Evolutionary conservation across 805 yeast species (phyloP).

Genomic region (Vanderwaltozyma tropicalis): DNA sequence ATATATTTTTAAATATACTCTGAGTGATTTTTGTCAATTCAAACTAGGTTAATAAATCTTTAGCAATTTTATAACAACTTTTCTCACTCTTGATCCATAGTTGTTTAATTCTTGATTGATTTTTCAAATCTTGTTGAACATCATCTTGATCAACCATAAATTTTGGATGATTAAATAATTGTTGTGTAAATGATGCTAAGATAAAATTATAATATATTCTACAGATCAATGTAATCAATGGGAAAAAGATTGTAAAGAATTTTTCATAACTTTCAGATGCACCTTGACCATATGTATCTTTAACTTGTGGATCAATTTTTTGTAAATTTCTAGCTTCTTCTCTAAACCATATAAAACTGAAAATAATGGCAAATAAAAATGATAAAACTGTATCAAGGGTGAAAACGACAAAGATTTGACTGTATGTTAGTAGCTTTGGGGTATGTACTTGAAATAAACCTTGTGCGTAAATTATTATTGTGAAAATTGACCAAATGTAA

Average conservation of each 20-base stretch:
- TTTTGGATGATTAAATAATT: constrained; percentile 40
- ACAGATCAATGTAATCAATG: constrained; percentile 36
- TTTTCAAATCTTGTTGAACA: constrained; percentile 29
- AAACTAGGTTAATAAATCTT: constrained; percentile 10
- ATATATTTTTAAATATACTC: not conserved
- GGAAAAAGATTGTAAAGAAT: constrained; percentile 43
- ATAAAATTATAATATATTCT: constrained; percentile 54
- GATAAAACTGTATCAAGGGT: constrained; percentile 58
- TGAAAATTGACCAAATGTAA: constrained; percentile 52
- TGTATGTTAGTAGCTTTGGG: constrained; percentile 49
- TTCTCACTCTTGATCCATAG: constrained; percentile 25
- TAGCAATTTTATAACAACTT: constrained; percentile 24
- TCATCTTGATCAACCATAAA: constrained; percentile 31
- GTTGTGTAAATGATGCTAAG: constrained; percentile 48
- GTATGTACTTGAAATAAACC: constrained; percentile 44
- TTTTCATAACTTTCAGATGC: constrained; percentile 53
- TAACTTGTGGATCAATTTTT: not conserved
- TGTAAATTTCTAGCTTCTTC: constrained; percentile 28
- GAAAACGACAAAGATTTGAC: constrained; percentile 55
- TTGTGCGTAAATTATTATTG: constrained; percentile 53
- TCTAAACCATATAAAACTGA: constrained; percentile 65
- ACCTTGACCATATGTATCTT: constrained; percentile 36
- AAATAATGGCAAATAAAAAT: constrained; percentile 59
- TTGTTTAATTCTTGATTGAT: constrained; percentile 19
- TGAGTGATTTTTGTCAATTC: not conserved